Evolutionary conservation across 768 basidiomycete species (phyloP), one percentile per base, ranked within the genome.

Genomic region (Naematelia aurantialba): DNA sequence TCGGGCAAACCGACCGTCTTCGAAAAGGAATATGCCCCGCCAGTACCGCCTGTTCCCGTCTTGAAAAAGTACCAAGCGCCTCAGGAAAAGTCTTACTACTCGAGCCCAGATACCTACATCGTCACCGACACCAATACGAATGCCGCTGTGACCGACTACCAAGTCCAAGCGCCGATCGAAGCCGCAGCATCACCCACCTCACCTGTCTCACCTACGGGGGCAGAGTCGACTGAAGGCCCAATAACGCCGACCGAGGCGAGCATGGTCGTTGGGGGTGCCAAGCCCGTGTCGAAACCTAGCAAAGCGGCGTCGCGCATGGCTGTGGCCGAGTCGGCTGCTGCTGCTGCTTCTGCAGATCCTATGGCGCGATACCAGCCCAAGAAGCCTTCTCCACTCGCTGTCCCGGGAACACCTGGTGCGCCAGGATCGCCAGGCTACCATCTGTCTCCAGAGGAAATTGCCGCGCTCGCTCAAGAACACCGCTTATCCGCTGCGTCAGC

Each of bases 301-400:
- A 27, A 66, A 26, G 61, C 66, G 4, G 53, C 61, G 4, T 62
- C 66, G 10, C 47, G 71, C 21, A 62, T 68, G 55, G 67, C 67
- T 12, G 60, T 57, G 1, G 71, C 71, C 12, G 71, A 73, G 45
- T 57, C 48, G 5, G 68, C 68, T 11, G 71, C 65, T 3, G 71
- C 69, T 19, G 60, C 54, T 22, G 65, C 62, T 4, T 17, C 25
- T n/a, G 65, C 57, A 11, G 68, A 73, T 57, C 63, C 68, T 5
- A 56, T 30, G 1, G 56, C 61, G 22, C 51, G 71, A 30, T 64
- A 66, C 53, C 55, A 61, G 46, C 68, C 71, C 0, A 69, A 68
- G 31, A 73, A 73, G 47, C 71, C 71, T 5, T 62, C 60, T 14
- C 71, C 71, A 10, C 54, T 73, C 30, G 71, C 71, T 27, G 25